Base-by-base conservation (phyloP, 1,139 yeast species). In the Debaryomyces coudertii region DNA sequence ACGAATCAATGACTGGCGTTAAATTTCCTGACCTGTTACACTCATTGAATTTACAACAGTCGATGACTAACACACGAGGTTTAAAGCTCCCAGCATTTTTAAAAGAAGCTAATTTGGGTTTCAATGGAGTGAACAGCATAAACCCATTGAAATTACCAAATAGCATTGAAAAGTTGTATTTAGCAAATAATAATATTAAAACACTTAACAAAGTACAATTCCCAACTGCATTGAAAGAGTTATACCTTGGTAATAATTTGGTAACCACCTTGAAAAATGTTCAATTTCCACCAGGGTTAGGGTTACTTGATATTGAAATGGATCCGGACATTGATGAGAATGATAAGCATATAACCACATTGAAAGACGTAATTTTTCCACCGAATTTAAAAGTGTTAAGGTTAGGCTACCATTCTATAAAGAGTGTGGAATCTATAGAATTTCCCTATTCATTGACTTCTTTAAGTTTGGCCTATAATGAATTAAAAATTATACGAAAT, bases 51-150 rank as follows among this genome's bases (percentile, higher is more conserved):
- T 56, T 75, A 12, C 79, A 73, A 52, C 73, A 71, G 40, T 69
- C 77, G 5, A 75, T 75, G 79, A 73, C 79, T 1, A 73, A 65
- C 48, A 73, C 79, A 1, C 58, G 79, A 45, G 80, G 80, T 0
- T 61, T 75, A 39, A 75, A 74, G 49, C 52, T 75, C 18, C 79
- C 79, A 1, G 60, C 64, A 20, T 55, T 53, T 27, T 51, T 74
- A 14, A 59, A 57, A 46, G 58, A 63, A 15, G 56, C 73, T 30
- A 68, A 73, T 39, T 55, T 75, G 48, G 68, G 71, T n/a, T 65
- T 62, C 39, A 68, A 73, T 54, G 79, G 79, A 3, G 77, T 75
- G 33, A 74, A 73, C 52, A 73, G 78, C 53, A 71, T 75, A 27
- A 74, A 74, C 50, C 79, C 80, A 1, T 64, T 75, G 46, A 73